Base-by-base conservation (phyloP, 2,329 filamentous ascomycete genomes). In the Pseudopyricularia cyperi region DNA sequence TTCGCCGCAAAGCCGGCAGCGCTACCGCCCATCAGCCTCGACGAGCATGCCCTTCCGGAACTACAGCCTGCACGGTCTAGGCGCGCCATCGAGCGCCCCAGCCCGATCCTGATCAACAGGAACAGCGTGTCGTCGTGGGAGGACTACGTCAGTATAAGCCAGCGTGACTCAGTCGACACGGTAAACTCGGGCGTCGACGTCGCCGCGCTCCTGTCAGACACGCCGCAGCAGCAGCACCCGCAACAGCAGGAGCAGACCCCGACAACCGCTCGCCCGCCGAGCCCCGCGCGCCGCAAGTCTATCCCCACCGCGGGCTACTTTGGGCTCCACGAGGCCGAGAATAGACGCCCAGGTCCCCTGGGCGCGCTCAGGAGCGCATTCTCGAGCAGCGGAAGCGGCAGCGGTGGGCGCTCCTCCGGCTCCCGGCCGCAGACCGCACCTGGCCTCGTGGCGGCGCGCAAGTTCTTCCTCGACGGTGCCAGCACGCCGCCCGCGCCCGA, bases 271-370 rank as follows among this genome's bases (percentile, higher is more conserved):
- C 33, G 9, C 50, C 51, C 5, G 51, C 50, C 24, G 49, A 48
- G 30, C 26, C 50, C 33, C 3, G 26, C 24, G 12, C 42, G 50
- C 28, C 46, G 35, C 32, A 53, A 52, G 28, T 53, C 54, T 53
- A 53, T 61, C n/a, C 58, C 62, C 4, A 64, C 63, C 0, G 59
- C 63, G 2, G 63, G 65, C 26, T 58, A 59, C 50, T 55, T 67
- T 2, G 64, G 63, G 17, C 53, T 67, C 14, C 56, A 59, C 52
- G 34, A 51, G 49, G 37, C 37, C 8, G 62, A 63, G 54, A 55
- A 55, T 7, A 57, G 55, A 8, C 55, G 58, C 7, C 11, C 37
- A 9, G 37, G 37, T 11, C 37, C n/a, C 54, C 57, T 7, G 58
- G 59, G 12, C 51, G 62, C 61, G 1, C 54, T 67, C 22, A 61